Conservation (phyloP, 2,329 filamentous ascomycete species). For the Fusarium cyanostomum region DNA sequence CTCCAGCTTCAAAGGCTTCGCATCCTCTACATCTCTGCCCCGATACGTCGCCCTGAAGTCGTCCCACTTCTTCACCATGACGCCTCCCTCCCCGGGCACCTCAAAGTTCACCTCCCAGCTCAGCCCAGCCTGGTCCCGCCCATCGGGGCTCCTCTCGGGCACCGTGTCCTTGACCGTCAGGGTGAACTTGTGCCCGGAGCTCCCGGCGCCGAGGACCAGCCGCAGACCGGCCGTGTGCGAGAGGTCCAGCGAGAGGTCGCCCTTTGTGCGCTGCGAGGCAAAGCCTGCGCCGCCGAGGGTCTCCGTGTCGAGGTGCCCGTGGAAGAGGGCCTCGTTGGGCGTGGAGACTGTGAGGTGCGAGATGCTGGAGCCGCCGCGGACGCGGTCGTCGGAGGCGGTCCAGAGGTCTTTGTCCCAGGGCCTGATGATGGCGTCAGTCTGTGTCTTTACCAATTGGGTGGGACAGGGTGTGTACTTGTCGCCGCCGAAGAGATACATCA, state of each 20-base stretch:
- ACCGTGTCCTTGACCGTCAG: constrained; percentile 78
- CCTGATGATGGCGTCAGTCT: constrained; percentile 48
- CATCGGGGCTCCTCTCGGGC: constrained; percentile 65
- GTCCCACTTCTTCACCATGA: constrained; percentile 69
- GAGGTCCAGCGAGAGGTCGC: constrained; percentile 70
- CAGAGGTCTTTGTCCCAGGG: constrained; percentile 69
- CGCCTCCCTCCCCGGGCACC: constrained; percentile 42
- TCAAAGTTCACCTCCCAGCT: constrained; percentile 80
- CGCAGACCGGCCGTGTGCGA: constrained; percentile 68
- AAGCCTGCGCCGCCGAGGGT: constrained; percentile 84
- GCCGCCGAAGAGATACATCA: constrained; percentile 54
- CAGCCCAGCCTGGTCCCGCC: constrained; percentile 75
- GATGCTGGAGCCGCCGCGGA: constrained; percentile 76
- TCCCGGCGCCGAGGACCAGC: constrained; percentile 61
- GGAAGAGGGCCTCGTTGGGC: constrained; percentile 64
- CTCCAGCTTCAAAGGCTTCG: constrained; percentile 65
- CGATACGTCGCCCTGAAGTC: constrained; percentile 78
- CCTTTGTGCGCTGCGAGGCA: constrained; percentile 77
- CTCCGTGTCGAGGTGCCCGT: constrained; percentile 75
- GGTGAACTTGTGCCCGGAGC: constrained; percentile 73
- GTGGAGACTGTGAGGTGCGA: constrained; percentile 57
- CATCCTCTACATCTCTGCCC: constrained; percentile 71
- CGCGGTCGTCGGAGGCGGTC: constrained; percentile 77
- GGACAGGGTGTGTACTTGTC: constrained; percentile 43
- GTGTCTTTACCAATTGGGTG: background rate